Evolutionary conservation across 2,329 filamentous ascomycete species (phyloP).

Genomic region (Epichloe uncinata): DNA sequence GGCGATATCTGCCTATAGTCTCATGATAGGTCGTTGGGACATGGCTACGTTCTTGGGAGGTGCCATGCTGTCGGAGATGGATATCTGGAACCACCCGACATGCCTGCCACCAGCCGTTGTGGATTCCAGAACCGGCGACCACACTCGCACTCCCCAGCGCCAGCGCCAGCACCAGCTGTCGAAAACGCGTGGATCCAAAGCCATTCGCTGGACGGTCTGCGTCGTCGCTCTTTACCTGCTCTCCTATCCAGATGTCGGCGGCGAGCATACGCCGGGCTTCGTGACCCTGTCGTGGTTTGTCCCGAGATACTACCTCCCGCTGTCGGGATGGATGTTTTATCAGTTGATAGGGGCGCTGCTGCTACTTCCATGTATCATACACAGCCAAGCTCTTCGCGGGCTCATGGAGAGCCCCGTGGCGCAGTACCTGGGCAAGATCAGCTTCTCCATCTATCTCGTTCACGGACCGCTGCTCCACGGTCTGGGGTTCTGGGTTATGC

Average conservation of each 20-base stretch:
- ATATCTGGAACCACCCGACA: slow-evolving; percentile 12
- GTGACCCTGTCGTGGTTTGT: slow-evolving; percentile 19
- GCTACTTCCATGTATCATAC: slow-evolving; percentile 22
- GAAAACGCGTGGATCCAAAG: neutral
- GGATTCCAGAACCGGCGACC: neutral
- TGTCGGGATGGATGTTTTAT: slow-evolving; percentile 27
- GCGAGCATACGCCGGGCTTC: slow-evolving; percentile 26
- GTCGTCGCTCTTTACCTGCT: slow-evolving; percentile 24
- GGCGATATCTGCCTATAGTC: slow-evolving; percentile 19
- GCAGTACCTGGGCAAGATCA: slow-evolving; percentile 26
- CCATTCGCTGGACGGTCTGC: slow-evolving; percentile 15
- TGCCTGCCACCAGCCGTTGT: neutral
- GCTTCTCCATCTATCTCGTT: slow-evolving; percentile 29
- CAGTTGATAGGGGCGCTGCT: slow-evolving; percentile 24
- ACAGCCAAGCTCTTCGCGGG: slow-evolving; percentile 15
- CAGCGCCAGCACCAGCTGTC: neutral
- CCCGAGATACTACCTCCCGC: slow-evolving; percentile 23
- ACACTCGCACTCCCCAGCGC: neutral
- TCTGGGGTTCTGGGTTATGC: slow-evolving; percentile 45
- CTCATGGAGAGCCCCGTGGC: slow-evolving; percentile 18
- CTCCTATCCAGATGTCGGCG: slow-evolving; percentile 25
- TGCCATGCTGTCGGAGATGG: slow-evolving; percentile 22
- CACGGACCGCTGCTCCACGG: slow-evolving; percentile 45
- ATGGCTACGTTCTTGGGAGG: slow-evolving; percentile 26
- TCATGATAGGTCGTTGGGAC: slow-evolving; percentile 25